Evolutionary conservation across 2,329 filamentous ascomycete genomes (phyloP).

Genomic region (Colletotrichum godetiae): DNA sequence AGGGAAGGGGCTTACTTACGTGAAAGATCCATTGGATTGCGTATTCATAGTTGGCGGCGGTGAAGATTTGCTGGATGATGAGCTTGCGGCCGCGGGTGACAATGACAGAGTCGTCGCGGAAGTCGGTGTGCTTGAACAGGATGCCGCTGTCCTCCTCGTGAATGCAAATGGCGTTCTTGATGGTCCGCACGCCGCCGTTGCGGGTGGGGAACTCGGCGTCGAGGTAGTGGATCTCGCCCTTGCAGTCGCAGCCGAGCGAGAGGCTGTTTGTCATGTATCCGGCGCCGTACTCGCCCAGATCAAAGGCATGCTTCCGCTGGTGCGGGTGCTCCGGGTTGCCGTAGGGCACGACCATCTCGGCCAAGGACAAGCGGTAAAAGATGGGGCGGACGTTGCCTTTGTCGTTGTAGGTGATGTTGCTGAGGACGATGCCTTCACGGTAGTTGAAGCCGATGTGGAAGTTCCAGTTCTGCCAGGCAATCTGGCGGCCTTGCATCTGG

Average conservation of each 20-base stretch:
- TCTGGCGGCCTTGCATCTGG: slow-evolving; percentile 75
- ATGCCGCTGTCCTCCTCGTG: slow-evolving; percentile 95
- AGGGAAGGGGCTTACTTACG: slow-evolving; percentile 45
- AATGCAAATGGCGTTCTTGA: slow-evolving; percentile 96
- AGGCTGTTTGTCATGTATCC: slow-evolving; percentile 88
- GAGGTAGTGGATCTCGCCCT: slow-evolving; percentile 91
- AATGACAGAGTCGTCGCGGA: slow-evolving; percentile 87
- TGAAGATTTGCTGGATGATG: slow-evolving; percentile 91
- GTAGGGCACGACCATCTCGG: slow-evolving; percentile 95
- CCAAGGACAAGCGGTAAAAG: slow-evolving; percentile 89
- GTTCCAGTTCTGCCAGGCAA: slow-evolving; percentile 94
- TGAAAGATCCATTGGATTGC: slow-evolving; percentile 83
- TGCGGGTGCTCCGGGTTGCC: slow-evolving; percentile 84
- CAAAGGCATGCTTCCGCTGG: slow-evolving; percentile 84
- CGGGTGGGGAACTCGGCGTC: slow-evolving; percentile 87
- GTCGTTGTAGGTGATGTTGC: slow-evolving; percentile 91
- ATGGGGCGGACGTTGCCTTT: slow-evolving; percentile 80
- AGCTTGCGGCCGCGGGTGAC: slow-evolving; percentile 89
- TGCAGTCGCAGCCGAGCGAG: slow-evolving; percentile 84
- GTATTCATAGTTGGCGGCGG: slow-evolving; percentile 96
- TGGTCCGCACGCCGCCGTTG: slow-evolving; percentile 78
- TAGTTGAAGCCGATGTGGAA: slow-evolving; percentile 97
- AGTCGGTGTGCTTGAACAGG: slow-evolving; percentile 94
- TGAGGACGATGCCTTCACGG: slow-evolving; percentile 89
- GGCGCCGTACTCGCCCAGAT: slow-evolving; percentile 83